These are phyloP conservation scores for Colletotrichum sp. DNA, from an alignment of 2,329 filamentous ascomycete genomes.

Conservation along the genomic window DNA sequence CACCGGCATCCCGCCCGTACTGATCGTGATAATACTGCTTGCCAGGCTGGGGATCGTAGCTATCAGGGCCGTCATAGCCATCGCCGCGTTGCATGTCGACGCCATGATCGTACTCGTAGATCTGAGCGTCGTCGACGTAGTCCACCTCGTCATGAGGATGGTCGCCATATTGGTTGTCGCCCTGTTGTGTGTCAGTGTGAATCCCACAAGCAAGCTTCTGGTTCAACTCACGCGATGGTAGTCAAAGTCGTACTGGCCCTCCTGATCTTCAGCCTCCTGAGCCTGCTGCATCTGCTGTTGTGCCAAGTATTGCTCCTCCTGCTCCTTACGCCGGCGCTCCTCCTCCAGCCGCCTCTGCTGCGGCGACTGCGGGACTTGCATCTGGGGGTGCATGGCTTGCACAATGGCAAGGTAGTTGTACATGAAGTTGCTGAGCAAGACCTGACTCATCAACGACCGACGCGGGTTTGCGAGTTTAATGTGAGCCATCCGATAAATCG, in stretches of 20 bases:
- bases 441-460: conserved; percentile 89
- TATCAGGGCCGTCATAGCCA: conserved; percentile 42
- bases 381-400: conserved; percentile 97
- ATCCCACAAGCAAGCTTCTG: no score
- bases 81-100: conserved; percentile 40
- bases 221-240: conserved; percentile 53
- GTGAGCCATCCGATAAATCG: conserved; percentile 98
- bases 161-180: conserved; percentile 52
- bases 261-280: conserved; percentile 49
- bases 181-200: conserved; percentile 33
- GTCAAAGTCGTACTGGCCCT: conserved; percentile 58
- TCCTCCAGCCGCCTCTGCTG: conserved; percentile 71
- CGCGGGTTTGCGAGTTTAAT: conserved; percentile 98
- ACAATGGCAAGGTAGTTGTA: conserved; percentile 99
- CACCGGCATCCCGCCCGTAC: conserved; percentile 32
- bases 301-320: conserved; percentile 53
- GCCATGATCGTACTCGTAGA: conserved; percentile 57
- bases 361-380: conserved; percentile 85
- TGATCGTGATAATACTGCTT: conserved; percentile 48
- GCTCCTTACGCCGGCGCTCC: conserved; percentile 54
- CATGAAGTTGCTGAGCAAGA: conserved; percentile 98
- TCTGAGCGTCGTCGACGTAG: conserved; percentile 57
- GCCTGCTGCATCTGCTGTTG: conserved; percentile 49
- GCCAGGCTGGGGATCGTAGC: conserved; percentile 37
- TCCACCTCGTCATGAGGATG: conserved; percentile 49